Evolutionary conservation across 1,139 yeast genomes (phyloP).

Genomic region (Hansenula sp.): DNA sequence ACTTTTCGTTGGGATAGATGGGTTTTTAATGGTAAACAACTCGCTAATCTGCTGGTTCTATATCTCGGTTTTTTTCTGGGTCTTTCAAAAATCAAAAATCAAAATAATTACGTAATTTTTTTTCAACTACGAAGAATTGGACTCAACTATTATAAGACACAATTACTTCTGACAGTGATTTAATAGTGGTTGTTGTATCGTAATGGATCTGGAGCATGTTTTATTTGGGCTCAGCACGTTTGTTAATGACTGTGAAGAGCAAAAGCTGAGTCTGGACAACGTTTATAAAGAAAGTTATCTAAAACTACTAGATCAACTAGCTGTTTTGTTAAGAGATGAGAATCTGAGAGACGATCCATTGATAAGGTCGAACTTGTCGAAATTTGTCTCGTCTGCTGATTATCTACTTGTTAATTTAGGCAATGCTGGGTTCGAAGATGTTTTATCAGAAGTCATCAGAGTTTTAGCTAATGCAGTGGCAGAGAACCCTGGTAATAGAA

Average conservation of each 20-base stretch:
- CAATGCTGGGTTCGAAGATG: slow-evolving; percentile 3
- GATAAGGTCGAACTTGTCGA: slow-evolving; percentile 10
- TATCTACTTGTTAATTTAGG: slow-evolving; percentile 7
- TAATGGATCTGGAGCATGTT: slow-evolving; percentile 21
- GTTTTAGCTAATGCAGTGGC: slow-evolving; percentile 23
- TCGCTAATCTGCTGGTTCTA: no score
- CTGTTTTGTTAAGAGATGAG: slow-evolving; percentile 16
- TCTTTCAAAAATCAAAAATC: no score
- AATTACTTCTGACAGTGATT: no score
- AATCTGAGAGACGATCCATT: slow-evolving; percentile 8
- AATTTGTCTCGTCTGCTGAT: slow-evolving; percentile 10
- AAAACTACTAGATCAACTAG: slow-evolving; percentile 18
- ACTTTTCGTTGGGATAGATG: no score
- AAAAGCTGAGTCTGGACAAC: slow-evolving; percentile 6
- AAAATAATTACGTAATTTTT: no score
- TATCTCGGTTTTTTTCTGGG: no score
- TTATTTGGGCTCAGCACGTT: slow-evolving; percentile 21
- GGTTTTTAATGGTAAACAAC: no score
- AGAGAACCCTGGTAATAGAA: slow-evolving; percentile 19
- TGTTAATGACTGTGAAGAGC: slow-evolving; percentile 12
- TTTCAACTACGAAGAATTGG: no score
- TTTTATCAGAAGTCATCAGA: slow-evolving; percentile 14
- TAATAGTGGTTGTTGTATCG: no score
- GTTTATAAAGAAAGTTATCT: slow-evolving; percentile 18
- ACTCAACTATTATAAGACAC: not conserved